A percentile compares a stretch with the other conserved stretches of the same genome.
These are phyloP conservation scores for Salicornia ramosissima DNA, from an alignment of 148 eudicot genomes.

Conservation along the genomic window DNA sequence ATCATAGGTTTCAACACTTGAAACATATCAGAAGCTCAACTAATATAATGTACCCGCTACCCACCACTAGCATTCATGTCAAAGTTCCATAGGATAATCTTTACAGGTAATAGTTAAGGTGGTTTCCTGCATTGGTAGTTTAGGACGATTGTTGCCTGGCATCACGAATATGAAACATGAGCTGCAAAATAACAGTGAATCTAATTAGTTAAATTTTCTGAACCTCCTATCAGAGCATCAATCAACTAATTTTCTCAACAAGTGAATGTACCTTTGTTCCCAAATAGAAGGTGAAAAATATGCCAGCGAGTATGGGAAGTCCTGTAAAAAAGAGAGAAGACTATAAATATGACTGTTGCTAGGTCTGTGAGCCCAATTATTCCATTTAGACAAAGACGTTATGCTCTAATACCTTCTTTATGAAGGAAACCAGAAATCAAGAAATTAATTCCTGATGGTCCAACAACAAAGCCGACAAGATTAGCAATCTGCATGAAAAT, in stretches of 20 bases:
- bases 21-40: constrained; percentile 2
- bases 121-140: neutral
- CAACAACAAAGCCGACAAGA: constrained; percentile 92
- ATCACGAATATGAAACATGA: constrained; percentile 79
- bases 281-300: constrained; percentile 72
- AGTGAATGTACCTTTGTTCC: constrained; percentile 97
- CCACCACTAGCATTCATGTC: neutral
- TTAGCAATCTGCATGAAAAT: constrained; percentile 67
- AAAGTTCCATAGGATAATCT: neutral
- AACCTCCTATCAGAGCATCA: neutral
- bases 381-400: neutral
- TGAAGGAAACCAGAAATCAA: constrained; percentile 59
- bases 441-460: constrained; percentile 92
- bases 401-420: constrained; percentile 43
- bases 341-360: constrained; percentile 10
- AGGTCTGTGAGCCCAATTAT: constrained; percentile 8
- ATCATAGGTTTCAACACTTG: neutral
- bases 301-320: constrained; percentile 56
- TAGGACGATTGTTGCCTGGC: constrained; percentile 36
- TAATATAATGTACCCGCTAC: neutral
- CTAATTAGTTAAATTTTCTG: constrained; percentile 10
- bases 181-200: constrained; percentile 44
- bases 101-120: neutral
- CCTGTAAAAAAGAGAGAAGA: constrained; percentile 40
- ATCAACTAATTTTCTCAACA: neutral